Conservation (phyloP, 2,329 filamentous ascomycete species). For the Onygenales sp. region DNA sequence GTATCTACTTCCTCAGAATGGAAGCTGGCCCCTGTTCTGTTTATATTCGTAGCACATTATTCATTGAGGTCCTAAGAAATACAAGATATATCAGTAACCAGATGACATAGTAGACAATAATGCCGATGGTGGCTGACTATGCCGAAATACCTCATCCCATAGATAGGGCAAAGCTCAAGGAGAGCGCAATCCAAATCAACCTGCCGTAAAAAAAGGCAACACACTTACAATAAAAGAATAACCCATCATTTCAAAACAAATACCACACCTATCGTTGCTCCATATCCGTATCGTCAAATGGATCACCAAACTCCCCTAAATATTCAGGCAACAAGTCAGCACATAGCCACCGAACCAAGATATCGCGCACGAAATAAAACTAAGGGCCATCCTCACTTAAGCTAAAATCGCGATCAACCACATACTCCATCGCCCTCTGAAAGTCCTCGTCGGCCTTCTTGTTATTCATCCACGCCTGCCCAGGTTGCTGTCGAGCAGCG, state of each 20-base stretch:
- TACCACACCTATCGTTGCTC: slow-evolving; percentile 3
- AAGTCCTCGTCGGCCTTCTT: slow-evolving; percentile 50
- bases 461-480: slow-evolving; percentile 42
- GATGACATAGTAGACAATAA: no score
- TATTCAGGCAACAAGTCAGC: neutral
- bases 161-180: no score
- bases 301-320: slow-evolving; percentile 37
- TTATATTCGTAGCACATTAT: no score
- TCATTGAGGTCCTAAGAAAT: no score
- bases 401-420: slow-evolving; percentile 45
- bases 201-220: neutral
- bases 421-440: slow-evolving; percentile 37
- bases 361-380: neutral
- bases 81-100: no score
- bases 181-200: neutral
- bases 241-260: neutral
- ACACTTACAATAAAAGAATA: neutral
- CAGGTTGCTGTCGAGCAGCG: slow-evolving; percentile 31
- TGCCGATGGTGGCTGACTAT: no score
- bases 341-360: neutral
- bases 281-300: slow-evolving; percentile 35
- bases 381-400: slow-evolving; percentile 27
- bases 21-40: no score
- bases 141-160: no score
- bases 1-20: no score